Evolutionary conservation across 495 filamentous ascomycete genomes (phyloP), one percentile per base, ranked within the genome.

Genomic region (Bacidia gigantensis): DNA sequence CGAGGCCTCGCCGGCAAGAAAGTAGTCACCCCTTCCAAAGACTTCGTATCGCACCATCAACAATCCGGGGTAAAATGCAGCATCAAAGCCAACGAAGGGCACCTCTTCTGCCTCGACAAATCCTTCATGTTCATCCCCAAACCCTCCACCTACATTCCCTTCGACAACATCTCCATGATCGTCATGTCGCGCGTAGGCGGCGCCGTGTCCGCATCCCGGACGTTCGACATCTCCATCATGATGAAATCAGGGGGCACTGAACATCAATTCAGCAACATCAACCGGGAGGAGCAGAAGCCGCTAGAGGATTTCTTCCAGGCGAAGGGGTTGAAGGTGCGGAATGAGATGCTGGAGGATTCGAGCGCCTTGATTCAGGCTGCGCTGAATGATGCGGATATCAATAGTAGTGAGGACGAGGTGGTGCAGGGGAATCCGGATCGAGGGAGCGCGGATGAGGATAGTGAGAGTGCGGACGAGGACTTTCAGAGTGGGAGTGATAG

Each of bases 51-150:
- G 57, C 92, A 97, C 69, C 87, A 95, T 64, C 78, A 85, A 50
- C 89, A 95, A 67, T 86, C 81, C 57, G 93, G 93, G 38, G 92
- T 97, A 64, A 99, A 99, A 67, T 99, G 93, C 71, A 95, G 92
- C 11, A 93, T 97, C 73, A 99, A 99, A 68, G 93, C 93, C 47
- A 95, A 90, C 64, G 93, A 99, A 66, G 93, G 93, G 49, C 89
- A 93, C 59, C 69, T 99, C 25, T 99, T 92, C 73, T 96, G 89
- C 67, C 68, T 99, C 58, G 93, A 99, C 66, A 95, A 95, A 70
- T 92, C 89, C 9, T 90, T 99, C 62, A 92, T 99, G 77, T 99
- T 99, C 58, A 92, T 99, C 3, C 93, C 93, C 1, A 99, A 99
- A 66, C 93, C 93, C 0, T 89, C 93, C 0, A 94, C 89, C 1